These are phyloP conservation scores for Rhodomyrtus tomentosa DNA, from an alignment of 345 rosid species.

Conservation along the genomic window DNA sequence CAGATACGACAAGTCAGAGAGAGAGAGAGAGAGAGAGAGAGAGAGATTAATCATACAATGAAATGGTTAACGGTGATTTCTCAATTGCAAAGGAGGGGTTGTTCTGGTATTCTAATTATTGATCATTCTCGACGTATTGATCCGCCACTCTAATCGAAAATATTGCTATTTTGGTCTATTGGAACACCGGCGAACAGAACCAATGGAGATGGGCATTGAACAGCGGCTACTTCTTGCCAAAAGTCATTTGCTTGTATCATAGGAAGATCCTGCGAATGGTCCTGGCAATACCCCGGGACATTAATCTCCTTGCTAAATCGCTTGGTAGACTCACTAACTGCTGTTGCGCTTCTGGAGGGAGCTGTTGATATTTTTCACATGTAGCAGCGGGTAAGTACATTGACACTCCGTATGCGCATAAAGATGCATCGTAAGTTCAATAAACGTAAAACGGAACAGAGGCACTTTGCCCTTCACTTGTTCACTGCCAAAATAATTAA, in stretches of 20 bases:
- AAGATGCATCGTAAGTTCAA: not conserved
- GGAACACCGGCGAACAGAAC: not conserved
- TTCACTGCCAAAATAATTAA: not conserved
- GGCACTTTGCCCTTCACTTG: not conserved
- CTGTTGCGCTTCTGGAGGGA: slow-evolving; percentile 71
- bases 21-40: not conserved
- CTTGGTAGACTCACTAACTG: slow-evolving; percentile 62
- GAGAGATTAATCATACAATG: not conserved
- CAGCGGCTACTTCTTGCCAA: not conserved
- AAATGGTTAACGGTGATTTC: not conserved
- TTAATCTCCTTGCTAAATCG: slow-evolving; percentile 58
- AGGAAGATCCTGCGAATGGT: slow-evolving; percentile 60
- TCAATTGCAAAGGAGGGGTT: not conserved
- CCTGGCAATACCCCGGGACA: slow-evolving; percentile 71
- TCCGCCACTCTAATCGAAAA: not conserved
- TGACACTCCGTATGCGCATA: not conserved
- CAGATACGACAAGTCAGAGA: not conserved
- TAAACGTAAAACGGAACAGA: not conserved
- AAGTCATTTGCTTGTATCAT: slow-evolving; percentile 8
- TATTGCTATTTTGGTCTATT: not conserved
- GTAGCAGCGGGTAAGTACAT: not conserved
- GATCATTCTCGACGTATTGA: not conserved
- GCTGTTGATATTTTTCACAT: slow-evolving; percentile 25
- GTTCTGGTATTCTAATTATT: not conserved
- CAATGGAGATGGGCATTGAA: not conserved